Percentiles rank a stretch among this genome's conserved stretches.
Conservation (phyloP, 78 protist genomes). For the Planoprotostelium fungivorum region DNA sequence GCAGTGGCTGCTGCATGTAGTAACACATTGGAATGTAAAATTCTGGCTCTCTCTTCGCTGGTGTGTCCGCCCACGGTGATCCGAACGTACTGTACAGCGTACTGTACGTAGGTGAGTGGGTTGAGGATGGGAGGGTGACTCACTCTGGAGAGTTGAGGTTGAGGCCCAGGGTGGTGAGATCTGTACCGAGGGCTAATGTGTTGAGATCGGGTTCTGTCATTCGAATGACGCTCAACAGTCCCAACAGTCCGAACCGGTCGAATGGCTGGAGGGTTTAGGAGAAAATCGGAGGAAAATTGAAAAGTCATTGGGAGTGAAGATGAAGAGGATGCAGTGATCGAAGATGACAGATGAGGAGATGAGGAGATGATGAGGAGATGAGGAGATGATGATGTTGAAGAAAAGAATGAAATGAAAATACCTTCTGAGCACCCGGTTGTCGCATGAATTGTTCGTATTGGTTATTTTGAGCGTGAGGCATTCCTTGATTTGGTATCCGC, state of each 20-base stretch:
- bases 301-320: too few relatives aligned
- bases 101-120: not conserved
- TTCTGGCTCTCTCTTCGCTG: constrained; percentile 53
- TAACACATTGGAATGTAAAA: constrained; percentile 82
- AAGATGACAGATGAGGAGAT: too few relatives aligned
- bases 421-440: too few relatives aligned
- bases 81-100: constrained; percentile 74
- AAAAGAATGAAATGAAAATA: too few relatives aligned
- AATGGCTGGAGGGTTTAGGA: not conserved
- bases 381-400: too few relatives aligned
- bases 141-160: constrained; percentile 83
- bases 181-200: constrained; percentile 85
- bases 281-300: too few relatives aligned
- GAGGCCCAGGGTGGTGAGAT: constrained; percentile 87
- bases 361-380: too few relatives aligned
- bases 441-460: too few relatives aligned
- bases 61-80: constrained; percentile 80
- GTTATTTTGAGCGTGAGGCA: too few relatives aligned
- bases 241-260: constrained; percentile 70
- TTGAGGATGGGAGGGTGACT: not conserved
- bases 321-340: too few relatives aligned
- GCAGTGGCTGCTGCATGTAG: constrained; percentile 58
- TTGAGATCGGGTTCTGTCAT: constrained; percentile 82
- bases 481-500: too few relatives aligned
- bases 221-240: constrained; percentile 75